A percentile compares a stretch with the other conserved stretches of the same genome.
Evolutionary conservation across 768 basidiomycete species (phyloP).

Genomic region (Exidia glandulosa): DNA sequence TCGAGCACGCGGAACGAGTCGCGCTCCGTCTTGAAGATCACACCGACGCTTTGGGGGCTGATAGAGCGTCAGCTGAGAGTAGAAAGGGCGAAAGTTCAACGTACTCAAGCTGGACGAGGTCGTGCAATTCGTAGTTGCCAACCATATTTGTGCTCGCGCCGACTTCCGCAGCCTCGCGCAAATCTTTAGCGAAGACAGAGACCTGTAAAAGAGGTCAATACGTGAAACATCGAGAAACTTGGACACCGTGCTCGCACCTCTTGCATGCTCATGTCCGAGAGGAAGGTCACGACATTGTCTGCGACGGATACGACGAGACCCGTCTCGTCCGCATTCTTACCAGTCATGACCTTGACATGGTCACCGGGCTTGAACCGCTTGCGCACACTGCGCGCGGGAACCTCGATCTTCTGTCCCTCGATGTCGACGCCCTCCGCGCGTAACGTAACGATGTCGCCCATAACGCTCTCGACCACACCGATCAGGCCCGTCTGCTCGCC

Average conservation of each 20-base stretch:
- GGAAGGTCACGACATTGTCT: slow-evolving; percentile 86
- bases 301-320: slow-evolving; percentile 89
- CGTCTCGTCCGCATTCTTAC: slow-evolving; percentile 89
- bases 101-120: slow-evolving; percentile 92
- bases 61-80: slow-evolving; percentile 1
- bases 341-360: slow-evolving; percentile 96
- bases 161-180: slow-evolving; percentile 94
- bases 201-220: no score
- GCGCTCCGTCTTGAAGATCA: slow-evolving; percentile 94
- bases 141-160: slow-evolving; percentile 84
- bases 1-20: slow-evolving; percentile 94
- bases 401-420: slow-evolving; percentile 76
- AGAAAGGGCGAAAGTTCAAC: slow-evolving; percentile 19
- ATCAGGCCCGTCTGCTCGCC: slow-evolving; percentile 91
- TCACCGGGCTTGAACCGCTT: slow-evolving; percentile 96
- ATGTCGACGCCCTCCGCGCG: slow-evolving; percentile 72
- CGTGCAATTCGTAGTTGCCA: slow-evolving; percentile 91
- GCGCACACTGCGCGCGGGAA: slow-evolving; percentile 78
- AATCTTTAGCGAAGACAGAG: slow-evolving; percentile 95
- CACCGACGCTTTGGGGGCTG: slow-evolving; percentile 87
- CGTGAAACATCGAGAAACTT: slow-evolving; percentile 5
- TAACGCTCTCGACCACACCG: slow-evolving; percentile 84
- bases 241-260: no score
- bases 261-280: slow-evolving; percentile 95
- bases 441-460: slow-evolving; percentile 77